Conservation (phyloP, 2,329 filamentous ascomycete genomes). For the Penicillium sp. region DNA sequence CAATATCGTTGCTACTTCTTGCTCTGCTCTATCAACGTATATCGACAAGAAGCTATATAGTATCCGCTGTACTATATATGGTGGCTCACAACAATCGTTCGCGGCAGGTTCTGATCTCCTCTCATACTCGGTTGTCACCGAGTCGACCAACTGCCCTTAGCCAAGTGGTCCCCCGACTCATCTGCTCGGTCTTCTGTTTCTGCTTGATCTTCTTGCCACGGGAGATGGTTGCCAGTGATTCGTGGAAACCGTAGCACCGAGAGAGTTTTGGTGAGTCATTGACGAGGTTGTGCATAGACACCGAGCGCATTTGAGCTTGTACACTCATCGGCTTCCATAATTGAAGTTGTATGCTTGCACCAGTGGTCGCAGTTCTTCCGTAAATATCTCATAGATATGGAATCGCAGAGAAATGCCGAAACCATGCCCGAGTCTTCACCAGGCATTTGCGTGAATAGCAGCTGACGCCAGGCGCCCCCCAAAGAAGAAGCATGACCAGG, state of each 20-base stretch:
- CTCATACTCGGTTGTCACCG: constrained; percentile 22
- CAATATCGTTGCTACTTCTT: constrained; percentile 44
- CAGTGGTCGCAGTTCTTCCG: not conserved
- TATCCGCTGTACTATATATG: constrained; percentile 46
- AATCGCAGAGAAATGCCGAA: not conserved
- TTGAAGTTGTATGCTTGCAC: not conserved
- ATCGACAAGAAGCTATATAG: constrained; percentile 65
- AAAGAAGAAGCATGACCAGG: constrained; percentile 10
- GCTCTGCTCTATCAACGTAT: constrained; percentile 64
- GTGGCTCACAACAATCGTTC: constrained; percentile 38
- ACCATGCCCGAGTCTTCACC: constrained; percentile 4
- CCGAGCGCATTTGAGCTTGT: not conserved
- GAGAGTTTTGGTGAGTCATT: not conserved
- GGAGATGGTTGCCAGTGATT: not conserved
- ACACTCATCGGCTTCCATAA: not conserved
- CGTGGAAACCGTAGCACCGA: not conserved
- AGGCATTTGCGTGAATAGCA: constrained; percentile 17
- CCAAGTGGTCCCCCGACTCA: not conserved
- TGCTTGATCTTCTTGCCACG: constrained; percentile 1
- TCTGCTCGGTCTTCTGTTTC: constrained; percentile 5
- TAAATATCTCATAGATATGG: not conserved
- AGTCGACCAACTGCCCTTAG: constrained; percentile 12
- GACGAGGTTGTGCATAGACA: not conserved
- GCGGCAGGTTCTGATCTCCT: constrained; percentile 27
- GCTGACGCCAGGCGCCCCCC: constrained; percentile 11